A percentile compares a stretch with the other conserved stretches of the same genome.
Evolutionary conservation across 2,329 filamentous ascomycete species (phyloP).

Genomic region (Colletotrichum costaricense): DNA sequence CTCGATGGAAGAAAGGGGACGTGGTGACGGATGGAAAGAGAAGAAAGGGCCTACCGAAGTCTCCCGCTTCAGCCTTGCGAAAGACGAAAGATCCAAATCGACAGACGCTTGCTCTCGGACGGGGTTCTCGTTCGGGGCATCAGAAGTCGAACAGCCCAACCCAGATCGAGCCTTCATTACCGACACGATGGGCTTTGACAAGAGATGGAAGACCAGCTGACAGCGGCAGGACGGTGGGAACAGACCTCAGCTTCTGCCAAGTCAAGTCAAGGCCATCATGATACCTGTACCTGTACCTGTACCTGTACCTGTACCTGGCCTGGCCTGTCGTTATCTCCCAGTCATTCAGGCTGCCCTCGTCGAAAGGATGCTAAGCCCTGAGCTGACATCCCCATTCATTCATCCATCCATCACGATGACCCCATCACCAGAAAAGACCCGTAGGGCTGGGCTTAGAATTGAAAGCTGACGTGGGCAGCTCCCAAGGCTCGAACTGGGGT

Average conservation of each 20-base stretch:
- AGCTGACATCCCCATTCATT: background rate
- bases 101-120: constrained; percentile 12
- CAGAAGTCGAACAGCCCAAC: background rate
- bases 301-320: background rate
- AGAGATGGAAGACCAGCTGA: constrained; percentile 19
- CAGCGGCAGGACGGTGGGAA: constrained; percentile 1
- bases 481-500: background rate
- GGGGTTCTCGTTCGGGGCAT: background rate
- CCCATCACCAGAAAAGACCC: background rate
- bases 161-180: background rate
- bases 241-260: background rate
- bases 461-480: background rate
- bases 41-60: background rate
- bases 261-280: background rate
- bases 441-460: background rate
- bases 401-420: background rate
- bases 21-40: background rate
- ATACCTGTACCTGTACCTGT: background rate
- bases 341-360: background rate
- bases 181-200: constrained; percentile 6
- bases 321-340: no score
- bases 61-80: constrained; percentile 3
- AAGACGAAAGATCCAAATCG: background rate
- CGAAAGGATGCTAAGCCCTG: background rate
- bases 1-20: background rate